Evolutionary conservation across 306 rosid species (phyloP).

Genomic region (Vigna hirtella): DNA sequence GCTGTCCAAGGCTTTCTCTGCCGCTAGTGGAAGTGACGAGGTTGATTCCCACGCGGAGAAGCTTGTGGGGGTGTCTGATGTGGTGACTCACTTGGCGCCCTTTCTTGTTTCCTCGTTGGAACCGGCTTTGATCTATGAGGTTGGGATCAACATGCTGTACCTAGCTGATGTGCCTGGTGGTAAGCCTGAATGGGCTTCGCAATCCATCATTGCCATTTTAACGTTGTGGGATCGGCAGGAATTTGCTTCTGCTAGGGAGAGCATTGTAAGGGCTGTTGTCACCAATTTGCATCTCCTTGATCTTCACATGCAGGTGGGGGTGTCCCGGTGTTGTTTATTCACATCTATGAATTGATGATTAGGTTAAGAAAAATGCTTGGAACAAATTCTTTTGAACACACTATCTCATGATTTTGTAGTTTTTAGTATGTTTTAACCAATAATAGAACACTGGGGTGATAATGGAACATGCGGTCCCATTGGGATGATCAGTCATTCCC

Average conservation of each 20-base stretch:
- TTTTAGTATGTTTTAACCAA: background rate
- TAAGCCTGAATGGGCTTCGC: slow-evolving; percentile 98
- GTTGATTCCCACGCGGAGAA: slow-evolving; percentile 83
- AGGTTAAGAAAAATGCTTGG: too few species aligned
- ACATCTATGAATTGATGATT: slow-evolving; percentile 8
- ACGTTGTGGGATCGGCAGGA: slow-evolving; percentile 98
- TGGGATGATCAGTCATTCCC: too few species aligned
- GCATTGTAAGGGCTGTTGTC: slow-evolving; percentile 96
- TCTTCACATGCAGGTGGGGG: slow-evolving; percentile 93
- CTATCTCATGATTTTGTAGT: background rate
- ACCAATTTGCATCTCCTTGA: slow-evolving; percentile 96
- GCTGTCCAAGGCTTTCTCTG: slow-evolving; percentile 74
- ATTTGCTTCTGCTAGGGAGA: slow-evolving; percentile 91
- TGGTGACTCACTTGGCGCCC: slow-evolving; percentile 89
- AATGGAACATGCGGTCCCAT: too few species aligned
- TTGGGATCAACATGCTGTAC: slow-evolving; percentile 92
- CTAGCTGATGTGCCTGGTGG: slow-evolving; percentile 99
- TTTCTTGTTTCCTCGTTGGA: slow-evolving; percentile 92
- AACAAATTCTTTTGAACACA: background rate
- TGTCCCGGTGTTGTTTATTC: slow-evolving; percentile 10
- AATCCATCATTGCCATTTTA: slow-evolving; percentile 88
- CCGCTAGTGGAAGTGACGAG: slow-evolving; percentile 35
- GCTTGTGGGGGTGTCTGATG: slow-evolving; percentile 92
- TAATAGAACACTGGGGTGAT: too few species aligned
- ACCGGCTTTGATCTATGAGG: slow-evolving; percentile 93